Percentiles rank a stretch among this genome's conserved stretches.
phyloP scores from a whole-genome alignment of 2,329 filamentous ascomycete genomes.

The Pseudocercospora musae region DNA sequence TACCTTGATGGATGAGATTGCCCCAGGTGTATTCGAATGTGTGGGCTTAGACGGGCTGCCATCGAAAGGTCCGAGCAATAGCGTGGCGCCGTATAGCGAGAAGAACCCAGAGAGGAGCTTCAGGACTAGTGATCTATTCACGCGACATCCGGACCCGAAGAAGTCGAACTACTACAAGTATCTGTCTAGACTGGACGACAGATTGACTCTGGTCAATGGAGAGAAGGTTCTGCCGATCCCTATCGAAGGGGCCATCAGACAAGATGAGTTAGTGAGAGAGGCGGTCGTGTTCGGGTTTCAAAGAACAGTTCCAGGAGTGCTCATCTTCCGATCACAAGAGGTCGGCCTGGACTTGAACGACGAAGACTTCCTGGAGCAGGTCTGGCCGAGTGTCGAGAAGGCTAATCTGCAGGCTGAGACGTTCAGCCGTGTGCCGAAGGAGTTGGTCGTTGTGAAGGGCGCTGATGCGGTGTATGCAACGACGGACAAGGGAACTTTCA shows the following conservation, averaged over 20 bases:
- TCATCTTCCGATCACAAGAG: conserved; percentile 52
- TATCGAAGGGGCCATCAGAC: conserved; percentile 54
- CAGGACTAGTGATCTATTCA: conserved; percentile 51
- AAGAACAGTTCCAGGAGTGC: conserved; percentile 50
- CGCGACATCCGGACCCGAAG: conserved; percentile 39
- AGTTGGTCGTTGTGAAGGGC: conserved; percentile 52
- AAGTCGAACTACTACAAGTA: conserved; percentile 48
- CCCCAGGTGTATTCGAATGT: conserved; percentile 42
- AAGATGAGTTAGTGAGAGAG: conserved; percentile 53
- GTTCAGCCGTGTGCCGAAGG: conserved; percentile 53
- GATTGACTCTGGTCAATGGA: conserved; percentile 48
- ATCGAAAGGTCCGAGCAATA: conserved; percentile 43
- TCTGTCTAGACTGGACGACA: conserved; percentile 47
- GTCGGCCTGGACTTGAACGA: conserved; percentile 42
- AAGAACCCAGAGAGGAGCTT: conserved; percentile 46
- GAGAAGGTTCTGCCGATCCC: conserved; percentile 50
- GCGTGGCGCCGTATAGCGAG: conserved; percentile 32
- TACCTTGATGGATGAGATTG: conserved; percentile 36
- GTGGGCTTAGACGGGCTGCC: conserved; percentile 38
- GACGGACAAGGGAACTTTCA: conserved; percentile 58
- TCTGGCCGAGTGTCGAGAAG: conserved; percentile 51
- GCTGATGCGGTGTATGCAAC: conserved; percentile 46
- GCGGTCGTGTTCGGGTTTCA: conserved; percentile 57
- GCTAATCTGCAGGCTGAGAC: conserved; percentile 52
- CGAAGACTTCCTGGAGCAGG: conserved; percentile 46